A percentile compares a stretch with the other conserved stretches of the same genome.
Evolutionary conservation across 768 basidiomycete species (phyloP).

Genomic region (Rossbeevera mucosa): DNA sequence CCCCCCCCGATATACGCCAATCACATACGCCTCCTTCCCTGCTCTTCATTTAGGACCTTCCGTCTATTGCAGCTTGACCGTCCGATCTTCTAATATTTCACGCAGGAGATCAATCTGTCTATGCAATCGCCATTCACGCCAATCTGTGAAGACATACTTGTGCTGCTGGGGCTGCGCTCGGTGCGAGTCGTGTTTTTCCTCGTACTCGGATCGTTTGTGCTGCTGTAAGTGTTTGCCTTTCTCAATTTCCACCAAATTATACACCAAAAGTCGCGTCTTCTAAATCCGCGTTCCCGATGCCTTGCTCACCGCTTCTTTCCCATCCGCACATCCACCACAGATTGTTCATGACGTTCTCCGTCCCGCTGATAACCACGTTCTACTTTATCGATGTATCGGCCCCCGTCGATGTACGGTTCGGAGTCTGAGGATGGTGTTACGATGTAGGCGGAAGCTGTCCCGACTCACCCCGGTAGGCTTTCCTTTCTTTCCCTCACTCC

Average conservation of each 20-base stretch:
- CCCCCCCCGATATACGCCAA: neutral
- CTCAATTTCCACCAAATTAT: neutral
- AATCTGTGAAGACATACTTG: neutral
- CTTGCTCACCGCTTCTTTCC: neutral
- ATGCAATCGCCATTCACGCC: neutral
- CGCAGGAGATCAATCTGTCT: neutral
- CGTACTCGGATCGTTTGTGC: neutral
- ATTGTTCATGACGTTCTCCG: neutral
- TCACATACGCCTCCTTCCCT: neutral
- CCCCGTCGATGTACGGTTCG: neutral
- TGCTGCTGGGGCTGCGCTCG: neutral
- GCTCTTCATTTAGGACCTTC: neutral
- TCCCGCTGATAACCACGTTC: neutral
- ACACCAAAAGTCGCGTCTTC: neutral
- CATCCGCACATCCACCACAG: neutral
- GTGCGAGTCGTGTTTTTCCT: conserved; percentile 1
- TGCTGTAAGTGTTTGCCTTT: neutral
- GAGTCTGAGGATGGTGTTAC: neutral
- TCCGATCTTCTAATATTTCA: neutral
- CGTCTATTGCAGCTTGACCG: neutral
- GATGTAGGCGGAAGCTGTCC: neutral
- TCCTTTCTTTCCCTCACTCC: neutral
- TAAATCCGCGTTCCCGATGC: neutral
- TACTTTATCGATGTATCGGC: neutral
- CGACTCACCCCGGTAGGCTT: neutral